A percentile compares a stretch with the other conserved stretches of the same genome.
Conservation (phyloP, 768 basidiomycete genomes). For the Boletus bicolor region DNA sequence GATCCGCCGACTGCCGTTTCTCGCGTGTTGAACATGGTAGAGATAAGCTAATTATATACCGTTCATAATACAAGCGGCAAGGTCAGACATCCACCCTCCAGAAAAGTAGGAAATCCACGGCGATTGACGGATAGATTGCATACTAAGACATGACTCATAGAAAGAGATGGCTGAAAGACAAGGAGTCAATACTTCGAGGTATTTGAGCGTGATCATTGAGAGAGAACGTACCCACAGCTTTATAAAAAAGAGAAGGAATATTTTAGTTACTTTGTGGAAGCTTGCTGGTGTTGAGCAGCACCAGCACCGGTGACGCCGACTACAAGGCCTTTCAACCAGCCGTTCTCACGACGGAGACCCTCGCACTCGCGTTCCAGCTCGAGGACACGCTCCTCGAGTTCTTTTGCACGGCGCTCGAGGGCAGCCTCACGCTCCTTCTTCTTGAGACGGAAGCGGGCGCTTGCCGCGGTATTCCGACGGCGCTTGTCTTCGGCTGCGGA, state of each 20-base stretch:
- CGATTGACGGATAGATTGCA: neutral
- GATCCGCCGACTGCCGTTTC: neutral
- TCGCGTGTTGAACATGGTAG: neutral
- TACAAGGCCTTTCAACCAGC: conserved; percentile 88
- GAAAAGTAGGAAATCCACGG: neutral
- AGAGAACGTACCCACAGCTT: neutral
- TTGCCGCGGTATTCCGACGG: conserved; percentile 89
- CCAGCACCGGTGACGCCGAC: conserved; percentile 81
- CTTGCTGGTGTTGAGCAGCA: conserved; percentile 32
- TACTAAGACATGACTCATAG: neutral
- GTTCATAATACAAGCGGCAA: conserved; percentile 23
- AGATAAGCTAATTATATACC: conserved; percentile 6
- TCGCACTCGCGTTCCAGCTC: conserved; percentile 93
- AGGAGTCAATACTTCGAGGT: neutral
- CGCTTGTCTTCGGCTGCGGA: conserved; percentile 83
- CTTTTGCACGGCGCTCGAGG: conserved; percentile 79
- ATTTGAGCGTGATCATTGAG: neutral
- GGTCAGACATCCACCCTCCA: neutral
- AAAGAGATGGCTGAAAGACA: neutral
- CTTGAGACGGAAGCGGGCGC: conserved; percentile 90
- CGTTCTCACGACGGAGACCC: conserved; percentile 81
- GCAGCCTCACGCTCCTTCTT: conserved; percentile 95
- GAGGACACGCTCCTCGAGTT: conserved; percentile 72
- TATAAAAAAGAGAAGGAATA: neutral
- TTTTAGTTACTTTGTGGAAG: conserved; percentile 15